Base-by-base conservation (phyloP, 2,329 filamentous ascomycete genomes). In the Pseudogymnoascus sp. region DNA sequence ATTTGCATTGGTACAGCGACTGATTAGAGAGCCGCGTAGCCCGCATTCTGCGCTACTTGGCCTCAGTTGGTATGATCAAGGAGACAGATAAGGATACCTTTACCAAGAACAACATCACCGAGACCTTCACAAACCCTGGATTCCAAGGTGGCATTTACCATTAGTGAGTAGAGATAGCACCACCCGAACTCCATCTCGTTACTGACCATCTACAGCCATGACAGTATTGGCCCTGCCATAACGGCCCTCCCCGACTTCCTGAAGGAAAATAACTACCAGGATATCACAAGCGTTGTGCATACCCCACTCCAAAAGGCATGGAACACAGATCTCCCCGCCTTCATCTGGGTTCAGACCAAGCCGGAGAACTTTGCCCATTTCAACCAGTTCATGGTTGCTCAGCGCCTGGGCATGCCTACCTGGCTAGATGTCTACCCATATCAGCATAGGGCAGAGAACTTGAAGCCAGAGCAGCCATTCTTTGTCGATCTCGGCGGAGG, bases 401-500 rank as follows among this genome's bases (percentile, higher is more conserved):
- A 61, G 30, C 49, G 49, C 11, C 14, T 28, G 16, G 55, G 58
- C 12, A 22, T 39, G 6, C 14, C 35, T 3, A 36, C 38, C 36
- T 66, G 58, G 60, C 28, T 60, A 9, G 28, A 49, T 16, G n/a
- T 19, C 6, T 16, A 9, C 36, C 28, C 28, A 7, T 49, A 16
- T 16, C n/a, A 19, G 6, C 14, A 60, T 12, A 38, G n/a, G 11
- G 36, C 8, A 19, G 36, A 7, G n/a, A 49, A 14, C 28, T n/a
- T 12, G 16, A 22, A 49, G 11, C 58, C n/a, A 16, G 58, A 41
- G 28, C 6, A 19, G 9, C 45, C 36, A 19, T 78, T 35, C 28
- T 70, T 77, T 52, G 75, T 79, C 2, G 75, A 79, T 63, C 68
- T 79, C 9, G 76, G 76, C 8, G 76, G 77, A 39, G 74, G 73